These are phyloP conservation scores for Curvularia spicifera DNA, from an alignment of 2,329 filamentous ascomycete species.

Conservation along the genomic window DNA sequence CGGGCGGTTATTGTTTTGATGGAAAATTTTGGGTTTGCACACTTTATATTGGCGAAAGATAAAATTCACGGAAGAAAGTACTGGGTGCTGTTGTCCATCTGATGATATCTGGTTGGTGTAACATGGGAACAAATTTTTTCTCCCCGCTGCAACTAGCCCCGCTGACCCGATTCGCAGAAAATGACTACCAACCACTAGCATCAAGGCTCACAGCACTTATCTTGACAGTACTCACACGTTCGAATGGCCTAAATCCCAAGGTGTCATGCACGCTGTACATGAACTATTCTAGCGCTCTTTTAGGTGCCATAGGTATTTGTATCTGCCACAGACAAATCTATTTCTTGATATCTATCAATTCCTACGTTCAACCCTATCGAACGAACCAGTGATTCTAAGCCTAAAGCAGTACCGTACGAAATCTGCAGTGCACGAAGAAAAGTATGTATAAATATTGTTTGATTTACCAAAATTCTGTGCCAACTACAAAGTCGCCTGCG, in stretches of 20 bases:
- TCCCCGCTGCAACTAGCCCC: not conserved
- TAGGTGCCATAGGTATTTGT: not conserved
- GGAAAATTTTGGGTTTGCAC: no score
- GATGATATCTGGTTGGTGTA: not conserved
- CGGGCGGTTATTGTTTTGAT: slow-evolving; percentile 4
- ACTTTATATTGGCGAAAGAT: no score
- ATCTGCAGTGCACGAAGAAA: no score
- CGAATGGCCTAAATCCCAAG: not conserved
- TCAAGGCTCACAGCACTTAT: not conserved
- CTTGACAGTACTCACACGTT: not conserved
- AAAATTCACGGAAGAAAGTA: no score
- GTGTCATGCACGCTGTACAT: not conserved
- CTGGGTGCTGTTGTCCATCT: no score
- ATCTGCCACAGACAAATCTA: not conserved
- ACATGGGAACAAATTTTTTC: not conserved
- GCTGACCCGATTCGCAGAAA: not conserved
- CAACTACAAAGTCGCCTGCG: not conserved
- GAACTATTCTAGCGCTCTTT: not conserved
- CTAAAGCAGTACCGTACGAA: not conserved
- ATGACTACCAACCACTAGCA: not conserved
- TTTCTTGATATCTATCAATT: not conserved
- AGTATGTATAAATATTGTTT: not conserved
- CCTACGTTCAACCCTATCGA: not conserved
- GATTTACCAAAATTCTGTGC: not conserved
- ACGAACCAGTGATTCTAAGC: not conserved